These are phyloP conservation scores for Podospora conica DNA, from an alignment of 495 filamentous ascomycete genomes.

Conservation along the genomic window DNA sequence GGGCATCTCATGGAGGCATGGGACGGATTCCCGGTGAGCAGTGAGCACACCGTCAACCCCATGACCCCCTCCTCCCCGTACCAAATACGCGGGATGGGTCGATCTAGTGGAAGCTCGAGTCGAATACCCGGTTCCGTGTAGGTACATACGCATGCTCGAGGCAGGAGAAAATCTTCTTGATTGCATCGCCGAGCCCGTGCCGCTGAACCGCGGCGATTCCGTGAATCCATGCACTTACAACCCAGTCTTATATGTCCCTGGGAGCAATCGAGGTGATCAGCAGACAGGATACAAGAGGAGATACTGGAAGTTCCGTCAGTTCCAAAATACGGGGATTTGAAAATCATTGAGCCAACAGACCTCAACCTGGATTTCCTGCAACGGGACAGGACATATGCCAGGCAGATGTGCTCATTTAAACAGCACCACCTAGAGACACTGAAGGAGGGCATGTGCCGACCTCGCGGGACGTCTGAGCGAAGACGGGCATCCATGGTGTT, in stretches of 20 bases:
- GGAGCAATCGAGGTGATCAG: neutral
- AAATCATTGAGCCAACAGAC: neutral
- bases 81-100: neutral
- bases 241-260: too few species aligned
- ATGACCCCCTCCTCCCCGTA: neutral
- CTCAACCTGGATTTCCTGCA: neutral
- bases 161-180: neutral
- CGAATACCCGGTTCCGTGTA: neutral
- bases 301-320: neutral
- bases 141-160: neutral
- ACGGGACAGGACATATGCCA: neutral
- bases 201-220: neutral
- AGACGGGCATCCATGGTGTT: neutral
- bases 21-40: neutral
- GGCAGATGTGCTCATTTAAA: neutral
- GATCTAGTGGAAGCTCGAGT: neutral
- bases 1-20: neutral
- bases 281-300: neutral
- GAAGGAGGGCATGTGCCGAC: neutral
- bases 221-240: neutral
- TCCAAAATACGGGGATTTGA: neutral
- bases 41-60: neutral
- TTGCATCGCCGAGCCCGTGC: neutral
- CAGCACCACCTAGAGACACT: neutral
- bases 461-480: neutral